phyloP scores from a whole-genome alignment of 2,329 filamentous ascomycete species.

The Pyricularia sp. region DNA sequence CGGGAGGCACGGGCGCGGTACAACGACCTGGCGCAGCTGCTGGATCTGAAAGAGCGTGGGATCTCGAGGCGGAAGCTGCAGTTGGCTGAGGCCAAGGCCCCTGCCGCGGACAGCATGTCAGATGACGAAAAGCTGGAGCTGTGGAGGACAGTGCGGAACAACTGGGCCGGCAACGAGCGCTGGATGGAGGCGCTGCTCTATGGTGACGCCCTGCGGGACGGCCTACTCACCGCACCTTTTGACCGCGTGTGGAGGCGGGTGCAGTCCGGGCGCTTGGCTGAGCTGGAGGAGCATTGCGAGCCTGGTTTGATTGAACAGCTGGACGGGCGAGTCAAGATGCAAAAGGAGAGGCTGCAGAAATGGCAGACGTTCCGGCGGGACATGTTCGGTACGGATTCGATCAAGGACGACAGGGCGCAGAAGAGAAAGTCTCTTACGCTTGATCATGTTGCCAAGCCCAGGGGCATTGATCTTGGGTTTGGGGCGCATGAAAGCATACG shows the following conservation, averaged over 20 bases:
- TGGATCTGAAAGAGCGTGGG: slow-evolving; percentile 53
- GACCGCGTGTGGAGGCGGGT: slow-evolving; percentile 63
- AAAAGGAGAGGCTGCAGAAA: slow-evolving; percentile 57
- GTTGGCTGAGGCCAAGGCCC: slow-evolving; percentile 12
- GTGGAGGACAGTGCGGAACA: slow-evolving; percentile 53
- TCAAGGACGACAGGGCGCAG: slow-evolving; percentile 14
- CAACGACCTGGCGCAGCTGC: slow-evolving; percentile 51
- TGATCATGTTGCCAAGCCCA: slow-evolving; percentile 8
- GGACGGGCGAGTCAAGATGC: slow-evolving; percentile 55
- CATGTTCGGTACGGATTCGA: slow-evolving; percentile 25
- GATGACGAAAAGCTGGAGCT: slow-evolving; percentile 38
- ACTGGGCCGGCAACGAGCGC: slow-evolving; percentile 69
- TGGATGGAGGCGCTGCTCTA: slow-evolving; percentile 66
- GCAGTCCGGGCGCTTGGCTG: slow-evolving; percentile 45
- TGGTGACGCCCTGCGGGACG: slow-evolving; percentile 53
- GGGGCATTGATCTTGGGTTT: slow-evolving; percentile 45
- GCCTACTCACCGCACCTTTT: slow-evolving; percentile 57
- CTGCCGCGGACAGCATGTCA: slow-evolving; percentile 21
- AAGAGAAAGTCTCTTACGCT: slow-evolving; percentile 11
- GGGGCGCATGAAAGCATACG: slow-evolving; percentile 39
- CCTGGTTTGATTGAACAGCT: slow-evolving; percentile 55
- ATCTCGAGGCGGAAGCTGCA: slow-evolving; percentile 45
- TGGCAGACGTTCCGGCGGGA: slow-evolving; percentile 62
- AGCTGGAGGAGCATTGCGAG: slow-evolving; percentile 38
- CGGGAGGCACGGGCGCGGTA: slow-evolving; percentile 49